phyloP scores from a whole-genome alignment of 108 stramenopile species.

The Fragilaria radians region DNA sequence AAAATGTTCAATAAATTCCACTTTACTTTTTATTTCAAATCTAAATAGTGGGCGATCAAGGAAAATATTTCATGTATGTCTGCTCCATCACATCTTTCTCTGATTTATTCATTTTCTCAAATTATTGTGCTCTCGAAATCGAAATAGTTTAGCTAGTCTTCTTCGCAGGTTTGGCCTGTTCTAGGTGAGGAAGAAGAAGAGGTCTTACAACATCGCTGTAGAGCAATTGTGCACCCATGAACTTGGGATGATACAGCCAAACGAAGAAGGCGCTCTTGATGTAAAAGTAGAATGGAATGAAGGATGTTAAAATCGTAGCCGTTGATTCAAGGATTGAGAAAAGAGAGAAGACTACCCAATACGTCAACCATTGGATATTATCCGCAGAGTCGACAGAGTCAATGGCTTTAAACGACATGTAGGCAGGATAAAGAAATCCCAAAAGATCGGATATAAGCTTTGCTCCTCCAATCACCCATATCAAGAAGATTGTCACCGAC shows the following conservation, averaged over 20 bases:
- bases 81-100: no score
- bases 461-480: slow-evolving; percentile 54
- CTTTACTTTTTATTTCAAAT: no score
- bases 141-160: slow-evolving; percentile 1
- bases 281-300: slow-evolving; percentile 77
- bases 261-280: slow-evolving; percentile 69
- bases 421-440: slow-evolving; percentile 93
- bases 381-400: slow-evolving; percentile 64
- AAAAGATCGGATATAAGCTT: slow-evolving; percentile 84
- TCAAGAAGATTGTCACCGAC: slow-evolving; percentile 20
- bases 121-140: background rate
- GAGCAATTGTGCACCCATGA: slow-evolving; percentile 65
- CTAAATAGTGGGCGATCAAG: no score
- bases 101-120: no score
- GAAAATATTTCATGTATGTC: no score
- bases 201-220: slow-evolving; percentile 61
- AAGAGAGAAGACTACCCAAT: slow-evolving; percentile 93
- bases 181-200: slow-evolving; percentile 49
- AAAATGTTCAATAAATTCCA: no score
- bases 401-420: slow-evolving; percentile 96
- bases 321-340: slow-evolving; percentile 61
- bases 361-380: slow-evolving; percentile 95
- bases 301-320: slow-evolving; percentile 35
- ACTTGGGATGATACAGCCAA: slow-evolving; percentile 83
- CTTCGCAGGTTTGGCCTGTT: slow-evolving; percentile 1